Percentiles rank a stretch among this genome's conserved stretches.
phyloP scores from a whole-genome alignment of 306 rosid species.

The Spatholobus suberectus region DNA sequence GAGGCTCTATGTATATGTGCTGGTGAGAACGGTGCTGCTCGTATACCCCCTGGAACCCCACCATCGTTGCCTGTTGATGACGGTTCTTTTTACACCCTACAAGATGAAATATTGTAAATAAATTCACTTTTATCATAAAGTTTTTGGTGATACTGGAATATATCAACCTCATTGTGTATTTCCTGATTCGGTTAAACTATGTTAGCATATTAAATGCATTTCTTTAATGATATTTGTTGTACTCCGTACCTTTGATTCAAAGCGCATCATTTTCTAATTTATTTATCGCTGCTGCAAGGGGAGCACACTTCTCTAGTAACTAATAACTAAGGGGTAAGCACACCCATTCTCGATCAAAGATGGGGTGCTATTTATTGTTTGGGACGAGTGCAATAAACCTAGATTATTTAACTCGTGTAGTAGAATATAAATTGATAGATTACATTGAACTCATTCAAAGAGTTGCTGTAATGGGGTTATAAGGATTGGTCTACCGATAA shows the following conservation, averaged over 20 bases:
- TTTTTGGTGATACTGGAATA: slow-evolving; percentile 12
- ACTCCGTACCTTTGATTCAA: neutral
- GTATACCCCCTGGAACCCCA: slow-evolving; percentile 98
- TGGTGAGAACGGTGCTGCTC: slow-evolving; percentile 90
- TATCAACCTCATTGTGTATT: slow-evolving; percentile 34
- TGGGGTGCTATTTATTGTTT: too few species aligned
- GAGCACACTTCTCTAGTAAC: neutral
- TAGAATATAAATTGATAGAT: too few species aligned
- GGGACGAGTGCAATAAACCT: too few species aligned
- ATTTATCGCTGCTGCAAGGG: neutral
- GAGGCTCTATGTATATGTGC: slow-evolving; percentile 93
- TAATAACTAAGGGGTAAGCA: too few species aligned
- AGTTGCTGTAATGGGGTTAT: too few species aligned
- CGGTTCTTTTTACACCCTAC: slow-evolving; percentile 65
- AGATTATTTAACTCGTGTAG: too few species aligned
- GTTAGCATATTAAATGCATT: slow-evolving; percentile 27
- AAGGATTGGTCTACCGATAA: too few species aligned
- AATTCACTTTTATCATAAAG: neutral
- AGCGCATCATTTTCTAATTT: neutral
- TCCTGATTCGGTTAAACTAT: slow-evolving; percentile 6
- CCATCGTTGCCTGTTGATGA: slow-evolving; percentile 87
- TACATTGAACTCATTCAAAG: too few species aligned
- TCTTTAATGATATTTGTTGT: neutral
- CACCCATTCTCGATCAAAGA: too few species aligned
- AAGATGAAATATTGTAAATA: slow-evolving; percentile 70